Base-by-base conservation (phyloP, 73 alveolate species). In the Tetrahymena malaccensis region DNA sequence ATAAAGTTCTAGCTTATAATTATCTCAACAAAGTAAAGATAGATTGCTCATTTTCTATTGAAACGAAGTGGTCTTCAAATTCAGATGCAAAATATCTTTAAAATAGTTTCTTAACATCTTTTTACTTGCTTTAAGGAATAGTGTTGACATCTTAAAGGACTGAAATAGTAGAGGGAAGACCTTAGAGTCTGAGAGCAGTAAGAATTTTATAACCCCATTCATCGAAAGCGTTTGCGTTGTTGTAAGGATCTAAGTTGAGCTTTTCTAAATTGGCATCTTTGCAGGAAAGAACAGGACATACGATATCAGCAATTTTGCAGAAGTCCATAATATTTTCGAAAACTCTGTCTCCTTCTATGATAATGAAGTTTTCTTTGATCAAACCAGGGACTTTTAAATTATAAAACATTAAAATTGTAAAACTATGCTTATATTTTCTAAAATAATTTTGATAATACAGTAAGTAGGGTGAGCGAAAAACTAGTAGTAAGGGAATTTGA, bases 231-330 rank as follows among this genome's bases (percentile, higher is more conserved):
- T 97, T 96, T 27, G 99, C 96, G 93, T 96, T 95, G 85, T 97
- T 97, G 95, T 97, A 98, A 34, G 99, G 99, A 95, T 99, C 99
- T 34, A 97, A 84, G 94, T 97, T 98, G 96, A 99, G 95, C 93
- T 98, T 97, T 83, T 97, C 97, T 8, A 97, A 94, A 34, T 98
- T 98, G 27, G 98, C 96, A 93, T 98, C 98, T 93, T 95, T 96
- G 94, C 99, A 98, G 27, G 99, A 97, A 55, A 99, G 95, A 34
- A 98, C 99, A 55, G 98, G 98, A 58, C 98, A 70, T 33, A 99
- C 93, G 16, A 98, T 93, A 96, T 98, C 99, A 27, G 99, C 99
- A 16, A 99, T 96, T 96, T 98, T 98, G 84, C 99, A 98, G 40
- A 97, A 97, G 94, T 99, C 99, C 93, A 99, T 96, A 33, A 98